These are phyloP conservation scores for Sclerotinia nivalis DNA, from an alignment of 2,329 filamentous ascomycete genomes.

Conservation along the genomic window DNA sequence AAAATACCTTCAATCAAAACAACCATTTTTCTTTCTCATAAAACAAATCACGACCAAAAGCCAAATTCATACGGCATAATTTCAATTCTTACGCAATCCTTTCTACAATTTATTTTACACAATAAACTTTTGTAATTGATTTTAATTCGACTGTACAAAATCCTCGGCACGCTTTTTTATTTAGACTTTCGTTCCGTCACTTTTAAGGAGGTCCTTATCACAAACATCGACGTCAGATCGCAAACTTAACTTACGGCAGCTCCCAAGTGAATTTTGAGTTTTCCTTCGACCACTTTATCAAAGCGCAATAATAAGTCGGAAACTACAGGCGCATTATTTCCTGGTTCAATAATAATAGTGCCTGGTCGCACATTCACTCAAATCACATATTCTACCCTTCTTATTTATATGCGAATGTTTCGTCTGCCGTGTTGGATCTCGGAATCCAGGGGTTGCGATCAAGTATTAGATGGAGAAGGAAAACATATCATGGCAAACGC, in stretches of 20 bases:
- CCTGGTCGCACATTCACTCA: constrained; percentile 18
- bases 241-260: constrained; percentile 17
- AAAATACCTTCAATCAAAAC: not conserved
- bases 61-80: constrained; percentile 15
- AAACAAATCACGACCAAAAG: not conserved
- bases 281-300: constrained; percentile 4
- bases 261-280: constrained; percentile 17
- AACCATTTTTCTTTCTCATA: too few species aligned
- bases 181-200: constrained; percentile 3
- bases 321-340: not conserved
- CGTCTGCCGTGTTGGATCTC: constrained; percentile 56
- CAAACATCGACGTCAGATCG: constrained; percentile 17
- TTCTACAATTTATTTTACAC: not conserved
- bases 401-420: constrained; percentile 56
- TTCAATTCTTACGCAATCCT: constrained; percentile 12
- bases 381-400: not conserved
- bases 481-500: constrained; percentile 45
- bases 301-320: not conserved
- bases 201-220: constrained; percentile 21
- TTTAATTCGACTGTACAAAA: constrained; percentile 16
- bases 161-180: constrained; percentile 2
- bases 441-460: constrained; percentile 59
- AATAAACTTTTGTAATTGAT: constrained; percentile 21
- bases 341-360: not conserved
- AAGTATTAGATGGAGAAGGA: constrained; percentile 47